phyloP scores from a whole-genome alignment of 75 land plant genomes.

The Larix kaempferi region DNA sequence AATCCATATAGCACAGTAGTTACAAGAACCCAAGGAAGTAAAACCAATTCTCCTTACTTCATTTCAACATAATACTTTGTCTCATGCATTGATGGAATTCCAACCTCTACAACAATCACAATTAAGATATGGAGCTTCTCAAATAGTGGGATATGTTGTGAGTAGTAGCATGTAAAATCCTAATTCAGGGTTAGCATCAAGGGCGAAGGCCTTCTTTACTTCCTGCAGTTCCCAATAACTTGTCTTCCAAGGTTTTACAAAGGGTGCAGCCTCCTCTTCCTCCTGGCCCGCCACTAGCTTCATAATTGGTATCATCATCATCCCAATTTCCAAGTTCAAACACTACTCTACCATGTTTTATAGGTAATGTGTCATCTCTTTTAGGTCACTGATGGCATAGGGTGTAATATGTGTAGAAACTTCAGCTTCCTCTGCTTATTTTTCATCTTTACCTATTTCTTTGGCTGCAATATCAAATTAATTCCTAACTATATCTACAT shows the following conservation, averaged over 20 bases:
- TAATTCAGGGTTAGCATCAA: conserved; percentile 8
- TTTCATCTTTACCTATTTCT: background rate
- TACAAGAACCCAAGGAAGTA: background rate
- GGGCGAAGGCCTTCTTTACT: background rate
- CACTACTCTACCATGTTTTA: conserved; percentile 13
- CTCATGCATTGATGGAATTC: background rate
- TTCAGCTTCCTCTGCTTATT: conserved; percentile 5
- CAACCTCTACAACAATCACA: conserved; percentile 7
- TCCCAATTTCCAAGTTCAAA: conserved; percentile 12
- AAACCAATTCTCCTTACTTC: conserved; percentile 2
- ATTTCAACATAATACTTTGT: background rate
- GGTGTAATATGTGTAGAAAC: conserved; percentile 59
- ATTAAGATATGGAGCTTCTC: conserved; percentile 19
- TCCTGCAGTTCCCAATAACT: conserved; percentile 4
- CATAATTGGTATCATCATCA: conserved; percentile 16
- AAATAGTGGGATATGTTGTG: conserved; percentile 10
- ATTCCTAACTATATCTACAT: background rate
- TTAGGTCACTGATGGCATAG: conserved; percentile 71
- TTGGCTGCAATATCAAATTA: background rate
- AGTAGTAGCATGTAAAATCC: conserved; percentile 7
- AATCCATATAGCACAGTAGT: background rate
- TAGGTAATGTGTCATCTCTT: conserved; percentile 42
- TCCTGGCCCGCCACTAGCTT: conserved; percentile 59
- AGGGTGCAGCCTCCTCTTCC: conserved; percentile 59
- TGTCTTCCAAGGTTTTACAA: conserved; percentile 14